These are phyloP conservation scores for Raffaelea arxii DNA, from an alignment of 2,329 filamentous ascomycete species.

Conservation along the genomic window DNA sequence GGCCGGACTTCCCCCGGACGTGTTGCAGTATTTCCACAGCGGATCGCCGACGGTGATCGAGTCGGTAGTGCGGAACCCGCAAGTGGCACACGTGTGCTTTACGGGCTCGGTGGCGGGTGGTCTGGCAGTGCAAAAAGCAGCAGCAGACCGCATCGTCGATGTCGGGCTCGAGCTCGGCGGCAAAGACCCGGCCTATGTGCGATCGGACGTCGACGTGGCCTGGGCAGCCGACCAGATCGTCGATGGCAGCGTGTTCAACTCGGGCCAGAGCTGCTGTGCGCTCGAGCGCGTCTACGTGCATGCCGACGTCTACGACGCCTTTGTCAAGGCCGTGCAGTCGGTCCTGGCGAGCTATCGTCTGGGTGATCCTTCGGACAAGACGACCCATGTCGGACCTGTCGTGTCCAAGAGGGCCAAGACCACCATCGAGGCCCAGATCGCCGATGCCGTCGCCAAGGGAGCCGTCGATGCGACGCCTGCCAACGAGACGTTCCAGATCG, in stretches of 20 bases:
- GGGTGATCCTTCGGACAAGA: conserved; percentile 74
- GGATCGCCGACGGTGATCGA: conserved; percentile 71
- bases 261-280: conserved; percentile 94
- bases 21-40: conserved; percentile 88
- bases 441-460: conserved; percentile 73
- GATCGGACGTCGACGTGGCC: conserved; percentile 73
- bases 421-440: conserved; percentile 67
- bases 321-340: conserved; percentile 68
- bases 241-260: conserved; percentile 94
- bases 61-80: conserved; percentile 64
- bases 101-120: conserved; percentile 88
- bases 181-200: conserved; percentile 88
- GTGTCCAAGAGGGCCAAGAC: conserved; percentile 72
- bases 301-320: conserved; percentile 71
- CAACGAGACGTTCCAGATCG: conserved; percentile 64
- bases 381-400: conserved; percentile 79
- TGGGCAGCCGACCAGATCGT: conserved; percentile 95
- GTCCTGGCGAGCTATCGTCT: conserved; percentile 76
- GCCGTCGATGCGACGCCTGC: conserved; percentile 77
- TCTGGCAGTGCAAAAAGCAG: conserved; percentile 74
- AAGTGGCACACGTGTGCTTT: conserved; percentile 78
- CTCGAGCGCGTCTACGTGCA: conserved; percentile 89
- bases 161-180: conserved; percentile 89
- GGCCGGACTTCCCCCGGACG: conserved; percentile 72
- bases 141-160: conserved; percentile 71